Evolutionary conservation across 805 yeast species (phyloP), one percentile per base, ranked within the genome.

Genomic region (Barnettozyma vustinii): DNA sequence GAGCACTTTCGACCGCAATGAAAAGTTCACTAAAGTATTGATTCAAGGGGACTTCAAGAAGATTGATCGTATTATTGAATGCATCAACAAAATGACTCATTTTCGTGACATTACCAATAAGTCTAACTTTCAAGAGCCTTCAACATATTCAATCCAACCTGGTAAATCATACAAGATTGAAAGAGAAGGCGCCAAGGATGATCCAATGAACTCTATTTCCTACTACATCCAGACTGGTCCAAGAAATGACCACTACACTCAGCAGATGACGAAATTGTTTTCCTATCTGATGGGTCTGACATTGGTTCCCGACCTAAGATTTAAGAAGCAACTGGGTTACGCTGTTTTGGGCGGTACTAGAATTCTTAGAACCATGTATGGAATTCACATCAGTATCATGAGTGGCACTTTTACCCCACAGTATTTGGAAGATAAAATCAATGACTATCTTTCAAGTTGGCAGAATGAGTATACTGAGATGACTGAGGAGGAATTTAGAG

Each of bases 241-340:
- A 13, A 63, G 84, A 46, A 57, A 57, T 3, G 72, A 76, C 55
- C 40, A 44, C 0, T 44, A 52, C 7, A 56, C 59, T 1, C 64
- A 69, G 40, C 60, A 80, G 0, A 48, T 81, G 48, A 73, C 84
- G 0, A 67, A 66, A 19, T 59, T 84, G 5, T 54, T 76, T 1
- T 72, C 78, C 1, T 76, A 69, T 58, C 45, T 76, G n/a, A 56
- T 84, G 54, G 68, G 79, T 0, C 53, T 69, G 8, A 64, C 72
- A 1, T 66, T 79, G 18, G 62, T 68, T 1, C 66, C 73, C 2
- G 81, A 76, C 42, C 62, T 84, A 16, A 65, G 91, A 52, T 72
- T 71, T 18, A 75, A 73, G 54, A 73, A 72, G 50, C 85, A 80
- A 53, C 61, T 85, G 47, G 91, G 88, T 0, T 85, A 85, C 58